These are phyloP conservation scores for Solanum pinnatisectum DNA, from an alignment of 257 asterid species.

Conservation along the genomic window DNA sequence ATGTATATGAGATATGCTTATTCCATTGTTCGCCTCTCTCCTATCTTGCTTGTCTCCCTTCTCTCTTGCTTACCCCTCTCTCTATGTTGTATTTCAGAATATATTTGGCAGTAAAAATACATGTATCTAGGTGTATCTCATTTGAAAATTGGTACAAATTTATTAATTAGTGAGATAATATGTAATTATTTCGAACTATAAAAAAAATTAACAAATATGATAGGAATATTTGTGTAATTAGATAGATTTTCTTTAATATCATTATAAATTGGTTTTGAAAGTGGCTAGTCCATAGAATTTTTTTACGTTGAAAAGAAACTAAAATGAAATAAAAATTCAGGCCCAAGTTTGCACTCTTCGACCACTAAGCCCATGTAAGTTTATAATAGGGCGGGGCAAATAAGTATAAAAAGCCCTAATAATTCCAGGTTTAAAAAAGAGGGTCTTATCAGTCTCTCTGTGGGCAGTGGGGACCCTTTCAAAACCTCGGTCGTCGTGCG, in stretches of 20 bases:
- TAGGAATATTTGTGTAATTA: too few relatives aligned
- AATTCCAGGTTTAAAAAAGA: background rate
- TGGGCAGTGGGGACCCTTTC: background rate
- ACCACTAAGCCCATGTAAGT: background rate
- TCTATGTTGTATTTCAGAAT: background rate
- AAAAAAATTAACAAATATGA: background rate
- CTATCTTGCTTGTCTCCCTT: background rate
- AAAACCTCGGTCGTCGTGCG: background rate
- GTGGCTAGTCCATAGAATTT: too few relatives aligned
- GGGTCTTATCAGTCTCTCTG: background rate
- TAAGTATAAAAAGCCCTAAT: background rate
- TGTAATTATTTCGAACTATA: too few relatives aligned
- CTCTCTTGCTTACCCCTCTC: background rate
- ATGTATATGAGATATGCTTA: too few relatives aligned
- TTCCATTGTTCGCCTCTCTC: rapidly evolving
- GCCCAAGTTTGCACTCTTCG: background rate
- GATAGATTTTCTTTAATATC: too few relatives aligned
- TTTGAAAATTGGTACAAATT: too few relatives aligned
- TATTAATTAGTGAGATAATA: background rate
- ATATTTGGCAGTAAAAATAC: background rate
- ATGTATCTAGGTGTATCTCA: background rate
- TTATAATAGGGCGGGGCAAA: background rate
- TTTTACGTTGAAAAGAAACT: background rate
- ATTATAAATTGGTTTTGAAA: too few relatives aligned
- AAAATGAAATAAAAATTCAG: background rate